phyloP scores from a whole-genome alignment of 176 grass and related monocot genomes.

The Carex myosuroides region DNA sequence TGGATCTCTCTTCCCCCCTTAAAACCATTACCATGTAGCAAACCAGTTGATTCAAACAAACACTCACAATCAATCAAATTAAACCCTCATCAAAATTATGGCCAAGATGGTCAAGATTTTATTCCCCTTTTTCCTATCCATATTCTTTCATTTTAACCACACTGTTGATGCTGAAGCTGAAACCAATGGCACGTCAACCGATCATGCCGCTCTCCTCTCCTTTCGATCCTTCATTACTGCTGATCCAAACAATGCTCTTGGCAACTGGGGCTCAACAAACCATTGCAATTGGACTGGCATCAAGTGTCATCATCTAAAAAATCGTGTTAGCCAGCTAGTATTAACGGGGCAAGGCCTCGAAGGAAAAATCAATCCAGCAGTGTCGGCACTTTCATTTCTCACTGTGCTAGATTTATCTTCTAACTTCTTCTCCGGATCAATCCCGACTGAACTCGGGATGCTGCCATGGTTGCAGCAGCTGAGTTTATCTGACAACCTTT shows the following conservation, averaged over 20 bases:
- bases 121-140: background rate
- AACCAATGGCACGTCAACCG: constrained; percentile 9
- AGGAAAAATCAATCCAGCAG: constrained; percentile 41
- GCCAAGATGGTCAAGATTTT: constrained; percentile 16
- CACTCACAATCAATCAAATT: background rate
- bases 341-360: constrained; percentile 37
- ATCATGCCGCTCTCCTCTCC: constrained; percentile 37
- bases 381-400: constrained; percentile 62
- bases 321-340: constrained; percentile 37
- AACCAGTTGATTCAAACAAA: background rate
- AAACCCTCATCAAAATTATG: background rate
- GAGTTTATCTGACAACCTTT: constrained; percentile 43
- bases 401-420: constrained; percentile 63
- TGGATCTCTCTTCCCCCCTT: background rate
- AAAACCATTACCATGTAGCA: constrained; percentile 38
- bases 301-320: constrained; percentile 27
- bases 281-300: constrained; percentile 79
- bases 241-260: constrained; percentile 29
- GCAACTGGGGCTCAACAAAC: constrained; percentile 31
- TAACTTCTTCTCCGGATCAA: constrained; percentile 41
- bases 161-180: background rate
- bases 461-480: constrained; percentile 42
- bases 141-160: background rate
- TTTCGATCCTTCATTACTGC: constrained; percentile 39
- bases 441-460: constrained; percentile 44